A percentile compares a stretch with the other conserved stretches of the same genome.
Conservation (phyloP, 2,329 filamentous ascomycete genomes). For the Thyridium curvatum region DNA sequence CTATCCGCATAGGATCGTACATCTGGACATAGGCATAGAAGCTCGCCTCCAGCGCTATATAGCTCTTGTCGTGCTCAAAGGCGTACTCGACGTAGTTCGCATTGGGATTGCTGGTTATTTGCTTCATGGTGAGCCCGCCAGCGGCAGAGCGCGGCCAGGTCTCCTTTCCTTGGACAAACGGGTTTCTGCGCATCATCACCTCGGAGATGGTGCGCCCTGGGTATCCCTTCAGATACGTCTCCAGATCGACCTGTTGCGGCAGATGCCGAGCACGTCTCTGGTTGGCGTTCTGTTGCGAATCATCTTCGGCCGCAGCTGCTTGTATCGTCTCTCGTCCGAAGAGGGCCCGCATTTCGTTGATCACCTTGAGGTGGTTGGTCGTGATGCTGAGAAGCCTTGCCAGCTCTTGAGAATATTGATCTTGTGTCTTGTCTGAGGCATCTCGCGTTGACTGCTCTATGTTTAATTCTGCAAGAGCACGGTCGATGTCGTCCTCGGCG, state of each 20-base stretch:
- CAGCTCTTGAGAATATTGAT: slow-evolving; percentile 15
- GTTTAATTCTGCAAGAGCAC: slow-evolving; percentile 43
- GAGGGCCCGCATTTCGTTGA: slow-evolving; percentile 78
- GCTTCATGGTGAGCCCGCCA: slow-evolving; percentile 78
- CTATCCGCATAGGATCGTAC: slow-evolving; percentile 74
- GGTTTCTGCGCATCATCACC: slow-evolving; percentile 67
- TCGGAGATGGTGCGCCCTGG: slow-evolving; percentile 61
- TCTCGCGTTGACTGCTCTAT: slow-evolving; percentile 15
- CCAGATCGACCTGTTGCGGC: slow-evolving; percentile 48
- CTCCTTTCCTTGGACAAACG: slow-evolving; percentile 81
- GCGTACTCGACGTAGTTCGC: slow-evolving; percentile 63
- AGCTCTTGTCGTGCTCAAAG: slow-evolving; percentile 68
- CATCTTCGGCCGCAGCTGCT: slow-evolving; percentile 43
- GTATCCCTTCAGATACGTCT: slow-evolving; percentile 37
- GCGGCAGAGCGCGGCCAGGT: slow-evolving; percentile 77
- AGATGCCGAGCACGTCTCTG: slow-evolving; percentile 23
- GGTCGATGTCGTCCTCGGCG: slow-evolving; percentile 48
- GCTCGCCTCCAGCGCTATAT: slow-evolving; percentile 66
- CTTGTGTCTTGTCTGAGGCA: slow-evolving; percentile 5
- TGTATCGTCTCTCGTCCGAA: slow-evolving; percentile 53
- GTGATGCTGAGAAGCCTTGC: slow-evolving; percentile 39
- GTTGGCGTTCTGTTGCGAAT: slow-evolving; percentile 34
- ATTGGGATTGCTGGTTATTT: slow-evolving; percentile 30
- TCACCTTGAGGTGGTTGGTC: slow-evolving; percentile 70
- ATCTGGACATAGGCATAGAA: slow-evolving; percentile 82